Percentiles rank a stretch among this genome's conserved stretches.
These are phyloP conservation scores for Choricystis sp. DNA, from an alignment of 139 green algal species.

Conservation along the genomic window DNA sequence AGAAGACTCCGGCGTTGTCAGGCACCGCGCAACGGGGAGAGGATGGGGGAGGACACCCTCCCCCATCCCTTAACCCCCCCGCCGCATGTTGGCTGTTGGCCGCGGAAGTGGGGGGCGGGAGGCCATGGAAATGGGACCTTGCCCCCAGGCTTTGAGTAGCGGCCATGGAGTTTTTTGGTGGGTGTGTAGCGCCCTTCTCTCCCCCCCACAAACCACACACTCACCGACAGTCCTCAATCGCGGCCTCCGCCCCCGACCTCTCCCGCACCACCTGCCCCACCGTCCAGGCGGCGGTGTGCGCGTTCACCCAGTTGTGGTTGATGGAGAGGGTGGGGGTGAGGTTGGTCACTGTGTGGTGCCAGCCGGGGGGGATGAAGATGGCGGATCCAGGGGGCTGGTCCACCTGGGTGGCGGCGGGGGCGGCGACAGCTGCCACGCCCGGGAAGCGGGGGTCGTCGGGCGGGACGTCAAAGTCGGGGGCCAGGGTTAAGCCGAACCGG, in stretches of 20 bases:
- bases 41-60: no score
- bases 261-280: constrained; percentile 30
- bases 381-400: constrained; percentile 51
- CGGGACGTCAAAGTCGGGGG: background rate
- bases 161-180: background rate
- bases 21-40: no score
- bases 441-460: constrained; percentile 2
- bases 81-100: no score
- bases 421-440: background rate
- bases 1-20: no score
- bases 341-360: constrained; percentile 79
- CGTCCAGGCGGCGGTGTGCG: constrained; percentile 36
- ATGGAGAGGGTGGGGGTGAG: constrained; percentile 50
- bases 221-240: constrained; percentile 47
- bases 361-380: constrained; percentile 84
- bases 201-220: background rate
- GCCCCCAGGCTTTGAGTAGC: background rate
- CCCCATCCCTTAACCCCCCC: no score
- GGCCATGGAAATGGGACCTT: no score
- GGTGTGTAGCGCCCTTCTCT: background rate
- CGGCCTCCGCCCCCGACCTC: constrained; percentile 18
- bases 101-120: no score
- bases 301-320: constrained; percentile 79
- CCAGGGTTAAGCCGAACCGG: constrained; percentile 6
- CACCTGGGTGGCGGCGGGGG: constrained; percentile 8